Evolutionary conservation across 2,329 filamentous ascomycete species (phyloP).

Genomic region (Pyricularia grisea): DNA sequence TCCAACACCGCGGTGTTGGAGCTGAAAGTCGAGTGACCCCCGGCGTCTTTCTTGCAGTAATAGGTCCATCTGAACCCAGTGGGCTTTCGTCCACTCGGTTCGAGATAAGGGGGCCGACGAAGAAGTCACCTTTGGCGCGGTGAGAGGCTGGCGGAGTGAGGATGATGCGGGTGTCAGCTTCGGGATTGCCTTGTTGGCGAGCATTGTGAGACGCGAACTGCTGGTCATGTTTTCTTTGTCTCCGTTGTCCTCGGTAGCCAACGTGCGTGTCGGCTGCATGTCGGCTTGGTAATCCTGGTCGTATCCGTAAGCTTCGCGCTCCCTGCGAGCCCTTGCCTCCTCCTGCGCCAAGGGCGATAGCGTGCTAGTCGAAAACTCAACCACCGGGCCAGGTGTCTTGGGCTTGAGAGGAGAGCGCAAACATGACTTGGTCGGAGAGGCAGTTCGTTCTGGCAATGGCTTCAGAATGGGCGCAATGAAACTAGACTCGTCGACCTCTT

Average conservation of each 20-base stretch:
- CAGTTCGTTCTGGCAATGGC: conserved; percentile 38
- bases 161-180: neutral
- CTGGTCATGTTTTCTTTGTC: conserved; percentile 3
- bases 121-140: conserved; percentile 1
- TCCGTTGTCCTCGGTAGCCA: neutral
- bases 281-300: neutral
- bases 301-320: conserved; percentile 6
- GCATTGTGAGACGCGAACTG: neutral
- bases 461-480: conserved; percentile 31
- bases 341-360: conserved; percentile 35
- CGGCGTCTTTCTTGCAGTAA: conserved; percentile 41
- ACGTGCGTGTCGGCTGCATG: neutral
- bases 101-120: conserved; percentile 7
- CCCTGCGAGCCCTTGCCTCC: conserved; percentile 12
- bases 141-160: neutral
- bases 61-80: conserved; percentile 45
- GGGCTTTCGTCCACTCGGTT: conserved; percentile 19
- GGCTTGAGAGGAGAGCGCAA: conserved; percentile 48
- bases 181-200: neutral
- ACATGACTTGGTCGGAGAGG: conserved; percentile 47
- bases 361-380: conserved; percentile 45
- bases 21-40: conserved; percentile 28
- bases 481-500: conserved; percentile 20
- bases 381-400: conserved; percentile 47
- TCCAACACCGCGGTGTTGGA: conserved; percentile 16